Base-by-base conservation (phyloP, 2,329 filamentous ascomycete species). In the Hypoxylon sp. region DNA sequence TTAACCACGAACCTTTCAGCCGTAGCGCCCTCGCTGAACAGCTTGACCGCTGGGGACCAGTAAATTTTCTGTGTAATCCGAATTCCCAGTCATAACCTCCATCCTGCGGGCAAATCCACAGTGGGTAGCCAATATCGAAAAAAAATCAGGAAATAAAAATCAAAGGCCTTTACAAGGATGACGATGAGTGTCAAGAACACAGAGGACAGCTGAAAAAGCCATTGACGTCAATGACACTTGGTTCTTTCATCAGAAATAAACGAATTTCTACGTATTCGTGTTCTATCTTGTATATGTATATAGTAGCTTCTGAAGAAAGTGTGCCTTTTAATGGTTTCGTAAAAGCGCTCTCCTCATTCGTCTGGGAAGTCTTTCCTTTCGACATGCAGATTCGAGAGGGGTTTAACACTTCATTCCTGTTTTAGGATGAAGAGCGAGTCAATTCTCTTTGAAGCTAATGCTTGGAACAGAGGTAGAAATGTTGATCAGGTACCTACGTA, bases 201-300 rank as follows among this genome's bases (percentile, higher is more conserved):
- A 60, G 51, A 56, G 21, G 57, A 63, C 9, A 17, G 17, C n/a
- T 49, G 51, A 46, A 32, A 57, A 63, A 55, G 70, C 69, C 70
- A 63, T 71, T 68, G 66, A 72, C 66, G 68, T 72, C 70, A 72
- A 68, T 55, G 56, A 63, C 36, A 17, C 23, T 61, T 34, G 45
- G 60, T 49, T 50, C 46, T 32, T 50, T 60, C 36, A 17, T 60
- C 36, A 17, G 50, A 51, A 48, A 19, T 28, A 19, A 62, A 34
- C 45, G 21, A 49, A 5, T 56, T 45, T 41, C 30, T 57, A 64
- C 52, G 45, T 61, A 58, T 59, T 57, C 43, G 55, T 49, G 55
- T 60, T 49, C 45, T 51, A 23, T 58, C 5, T 48, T 52, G 28
- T 30, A 30, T 30, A 30, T 56, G n/a, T 30, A 30, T 30, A 30